A percentile compares a stretch with the other conserved stretches of the same genome.
phyloP scores from a whole-genome alignment of 2,329 filamentous ascomycete species.

The Ascochyta pisi region DNA sequence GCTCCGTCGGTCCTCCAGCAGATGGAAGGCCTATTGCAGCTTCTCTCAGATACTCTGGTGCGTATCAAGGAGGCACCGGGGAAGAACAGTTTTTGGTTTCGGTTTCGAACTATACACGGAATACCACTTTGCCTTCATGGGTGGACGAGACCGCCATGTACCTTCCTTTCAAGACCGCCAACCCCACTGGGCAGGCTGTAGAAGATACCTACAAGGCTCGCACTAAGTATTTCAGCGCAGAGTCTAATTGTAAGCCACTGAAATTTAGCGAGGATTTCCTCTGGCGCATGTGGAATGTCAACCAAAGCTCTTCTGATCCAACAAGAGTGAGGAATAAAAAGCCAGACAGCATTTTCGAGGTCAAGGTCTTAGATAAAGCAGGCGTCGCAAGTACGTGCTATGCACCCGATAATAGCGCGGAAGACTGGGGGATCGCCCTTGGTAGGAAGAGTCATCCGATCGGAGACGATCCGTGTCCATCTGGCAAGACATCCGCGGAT shows the following conservation, averaged over 20 bases:
- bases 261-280: not conserved
- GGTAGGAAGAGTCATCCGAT: no score
- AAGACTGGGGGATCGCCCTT: no score
- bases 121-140: conserved; percentile 59
- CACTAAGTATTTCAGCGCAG: conserved; percentile 45
- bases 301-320: no score
- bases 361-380: no score
- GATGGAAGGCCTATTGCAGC: no score
- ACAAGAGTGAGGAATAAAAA: no score
- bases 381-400: no score
- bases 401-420: no score
- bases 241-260: conserved; percentile 43
- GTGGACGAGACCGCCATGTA: conserved; percentile 55
- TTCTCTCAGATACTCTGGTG: conserved; percentile 8
- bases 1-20: conserved; percentile 20
- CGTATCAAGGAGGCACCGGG: conserved; percentile 28
- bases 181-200: conserved; percentile 6
- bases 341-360: no score
- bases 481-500: conserved; percentile 11
- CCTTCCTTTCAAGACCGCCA: conserved; percentile 49
- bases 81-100: conserved; percentile 51
- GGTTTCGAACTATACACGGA: conserved; percentile 55
- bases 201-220: conserved; percentile 22
- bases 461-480: no score
- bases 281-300: not conserved